phyloP scores from a whole-genome alignment of 1,139 yeast genomes.

The Diutina scorzettiae region DNA sequence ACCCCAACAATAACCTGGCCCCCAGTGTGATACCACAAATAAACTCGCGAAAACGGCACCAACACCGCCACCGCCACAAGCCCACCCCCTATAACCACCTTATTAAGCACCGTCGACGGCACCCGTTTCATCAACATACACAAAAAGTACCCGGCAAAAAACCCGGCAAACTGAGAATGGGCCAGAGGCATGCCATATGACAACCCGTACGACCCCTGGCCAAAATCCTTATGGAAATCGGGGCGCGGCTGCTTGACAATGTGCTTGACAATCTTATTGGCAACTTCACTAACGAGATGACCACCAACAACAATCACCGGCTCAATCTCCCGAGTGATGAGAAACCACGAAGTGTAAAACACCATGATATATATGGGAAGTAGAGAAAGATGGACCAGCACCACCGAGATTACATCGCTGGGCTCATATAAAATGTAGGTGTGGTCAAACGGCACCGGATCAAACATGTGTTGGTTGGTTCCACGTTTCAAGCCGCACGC shows the following conservation, averaged over 20 bases:
- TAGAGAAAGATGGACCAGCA: slow-evolving; percentile 63
- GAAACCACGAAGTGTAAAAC: slow-evolving; percentile 74
- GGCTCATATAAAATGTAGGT: slow-evolving; percentile 78
- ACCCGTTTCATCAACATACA: slow-evolving; percentile 27
- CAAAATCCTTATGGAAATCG: slow-evolving; percentile 37
- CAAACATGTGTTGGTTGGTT: too few relatives aligned
- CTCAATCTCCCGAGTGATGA: slow-evolving; percentile 74
- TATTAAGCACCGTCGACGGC: slow-evolving; percentile 11
- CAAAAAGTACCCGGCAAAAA: slow-evolving; percentile 53
- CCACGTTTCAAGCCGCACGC: too few relatives aligned
- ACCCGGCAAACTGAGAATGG: slow-evolving; percentile 93
- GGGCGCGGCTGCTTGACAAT: slow-evolving; percentile 70
- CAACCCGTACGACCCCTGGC: slow-evolving; percentile 31
- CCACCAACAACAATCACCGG: slow-evolving; percentile 79
- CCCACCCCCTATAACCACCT: slow-evolving; percentile 14
- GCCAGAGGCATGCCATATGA: slow-evolving; percentile 97
- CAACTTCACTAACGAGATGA: slow-evolving; percentile 65
- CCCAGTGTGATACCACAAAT: slow-evolving; percentile 63
- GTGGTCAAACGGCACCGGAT: slow-evolving; percentile 45
- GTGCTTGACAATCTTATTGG: slow-evolving; percentile 59
- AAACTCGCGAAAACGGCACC: slow-evolving; percentile 68
- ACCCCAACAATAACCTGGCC: slow-evolving; percentile 70
- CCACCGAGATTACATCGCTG: slow-evolving; percentile 44
- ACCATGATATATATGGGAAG: slow-evolving; percentile 75
- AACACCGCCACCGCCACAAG: slow-evolving; percentile 10